Conservation (phyloP, 1,139 yeast genomes). For the Geotrichum phurueaensis region DNA sequence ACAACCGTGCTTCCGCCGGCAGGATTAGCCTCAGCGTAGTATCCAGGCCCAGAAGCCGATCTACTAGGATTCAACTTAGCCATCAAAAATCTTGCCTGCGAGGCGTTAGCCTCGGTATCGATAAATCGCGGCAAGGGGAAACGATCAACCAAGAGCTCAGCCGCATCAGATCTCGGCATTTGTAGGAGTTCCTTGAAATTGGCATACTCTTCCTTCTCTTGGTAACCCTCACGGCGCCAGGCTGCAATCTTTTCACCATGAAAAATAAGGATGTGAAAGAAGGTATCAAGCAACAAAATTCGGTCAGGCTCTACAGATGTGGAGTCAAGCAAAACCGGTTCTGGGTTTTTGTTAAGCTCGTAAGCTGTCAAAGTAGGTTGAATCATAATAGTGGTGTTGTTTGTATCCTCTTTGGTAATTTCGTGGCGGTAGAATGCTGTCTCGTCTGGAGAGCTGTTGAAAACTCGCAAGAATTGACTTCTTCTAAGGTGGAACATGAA, state of each 20-base stretch:
- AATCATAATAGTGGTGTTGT: slow-evolving; percentile 63
- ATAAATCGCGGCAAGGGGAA: slow-evolving; percentile 73
- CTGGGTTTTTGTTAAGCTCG: slow-evolving; percentile 51
- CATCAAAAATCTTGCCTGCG: slow-evolving; percentile 71
- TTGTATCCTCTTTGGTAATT: slow-evolving; percentile 62
- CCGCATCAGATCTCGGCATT: slow-evolving; percentile 63
- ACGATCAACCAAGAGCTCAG: slow-evolving; percentile 58
- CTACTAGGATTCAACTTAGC: slow-evolving; percentile 67
- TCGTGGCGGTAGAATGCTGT: slow-evolving; percentile 64
- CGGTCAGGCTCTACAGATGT: slow-evolving; percentile 56
- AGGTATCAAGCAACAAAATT: slow-evolving; percentile 63
- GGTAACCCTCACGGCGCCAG: slow-evolving; percentile 66
- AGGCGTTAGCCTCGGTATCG: slow-evolving; percentile 71
- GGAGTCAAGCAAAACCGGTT: slow-evolving; percentile 68
- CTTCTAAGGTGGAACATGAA: slow-evolving; percentile 67
- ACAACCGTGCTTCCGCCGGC: slow-evolving; percentile 69
- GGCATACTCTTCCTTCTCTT: slow-evolving; percentile 57
- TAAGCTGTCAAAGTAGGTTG: slow-evolving; percentile 68
- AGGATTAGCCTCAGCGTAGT: slow-evolving; percentile 36
- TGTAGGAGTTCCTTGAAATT: slow-evolving; percentile 57
- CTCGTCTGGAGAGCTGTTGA: slow-evolving; percentile 77
- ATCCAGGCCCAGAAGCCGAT: slow-evolving; percentile 36
- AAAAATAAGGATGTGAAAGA: slow-evolving; percentile 63
- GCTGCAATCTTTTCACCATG: slow-evolving; percentile 65
- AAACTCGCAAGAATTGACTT: slow-evolving; percentile 62